Base-by-base conservation (phyloP, 169 alveolate species). In the Toxoplasma gondii region DNA sequence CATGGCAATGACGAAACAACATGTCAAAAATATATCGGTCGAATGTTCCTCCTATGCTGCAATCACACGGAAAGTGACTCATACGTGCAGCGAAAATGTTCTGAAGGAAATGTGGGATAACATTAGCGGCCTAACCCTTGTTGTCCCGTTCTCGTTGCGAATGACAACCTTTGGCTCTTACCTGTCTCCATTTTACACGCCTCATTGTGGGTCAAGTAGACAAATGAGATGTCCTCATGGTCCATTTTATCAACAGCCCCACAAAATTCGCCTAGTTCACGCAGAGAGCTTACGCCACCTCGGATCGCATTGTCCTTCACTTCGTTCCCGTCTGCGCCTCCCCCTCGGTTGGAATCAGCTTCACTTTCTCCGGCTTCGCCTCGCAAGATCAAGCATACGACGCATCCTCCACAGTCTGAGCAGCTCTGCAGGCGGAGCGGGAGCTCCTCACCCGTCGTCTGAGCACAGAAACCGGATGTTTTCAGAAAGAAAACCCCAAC, bases 401-500 rank as follows among this genome's bases (percentile, higher is more conserved):
- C 84, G 41, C 49, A 24, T 29, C 44, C 84, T 16, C 84, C 84
- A 19, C 44, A 38, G 84, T n/a, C 84, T 2, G 19, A 41, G 44
- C 84, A 74, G 45, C 84, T 74, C 84, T 38, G 84, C 84, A 74
- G 84, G 24, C 84, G 84, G 45, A 38, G 45, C 39, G 44, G 84
- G 12, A 74, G 84, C 84, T 74, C 84, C 17, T n/a, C 84, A 10
- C 41, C 39, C 22, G 39, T 36, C 84, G 45, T 38, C 84, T 74
- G 84, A 24, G 12, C 84, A 27, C 27, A 36, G 29, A 74, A 74
- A n/a, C 10, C n/a, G 5, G 49, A n/a, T 16, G 41, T 9, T n/a
- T 27, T 31, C 17, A 19, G 34, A 64, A 16, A 4, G 81, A 69
- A 16, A 69, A n/a, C 22, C 38, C 36, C 16, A 27, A 31, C 27